These are phyloP conservation scores for Phallus indusiatus DNA, from an alignment of 768 basidiomycete genomes.

Conservation along the genomic window DNA sequence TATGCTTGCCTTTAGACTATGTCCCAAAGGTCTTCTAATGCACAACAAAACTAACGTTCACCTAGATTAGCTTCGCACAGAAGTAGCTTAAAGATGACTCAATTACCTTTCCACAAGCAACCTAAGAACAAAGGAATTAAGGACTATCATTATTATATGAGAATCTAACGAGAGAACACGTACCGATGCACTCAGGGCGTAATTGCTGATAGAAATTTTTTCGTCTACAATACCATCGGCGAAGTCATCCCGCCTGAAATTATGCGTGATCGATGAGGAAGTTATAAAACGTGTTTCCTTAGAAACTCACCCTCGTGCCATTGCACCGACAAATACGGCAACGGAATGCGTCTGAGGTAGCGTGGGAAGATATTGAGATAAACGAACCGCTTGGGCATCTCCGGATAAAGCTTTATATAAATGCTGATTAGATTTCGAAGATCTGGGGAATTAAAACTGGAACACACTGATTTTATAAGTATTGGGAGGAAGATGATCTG, in stretches of 20 bases:
- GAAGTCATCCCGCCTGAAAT: conserved; percentile 70
- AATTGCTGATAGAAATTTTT: conserved; percentile 95
- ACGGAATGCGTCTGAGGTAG: conserved; percentile 82
- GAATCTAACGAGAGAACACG: conserved; percentile 9
- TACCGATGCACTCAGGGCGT: conserved; percentile 64
- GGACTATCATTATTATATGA: not conserved
- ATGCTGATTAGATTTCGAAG: not conserved
- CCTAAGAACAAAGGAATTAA: conserved; percentile 30
- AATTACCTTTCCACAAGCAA: conserved; percentile 93
- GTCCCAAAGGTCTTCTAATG: conserved; percentile 92
- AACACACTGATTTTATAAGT: conserved; percentile 89
- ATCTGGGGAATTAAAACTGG: not conserved
- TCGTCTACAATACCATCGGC: conserved; percentile 92
- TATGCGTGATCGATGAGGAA: not conserved
- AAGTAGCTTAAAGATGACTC: conserved; percentile 5
- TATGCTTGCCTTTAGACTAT: conserved; percentile 47
- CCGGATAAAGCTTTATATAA: conserved; percentile 71
- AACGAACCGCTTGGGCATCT: conserved; percentile 71
- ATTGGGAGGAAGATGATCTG: conserved; percentile 89
- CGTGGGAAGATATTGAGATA: conserved; percentile 78
- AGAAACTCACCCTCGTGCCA: conserved; percentile 71
- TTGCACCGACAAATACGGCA: conserved; percentile 95
- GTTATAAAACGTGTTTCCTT: not conserved
- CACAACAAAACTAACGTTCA: conserved; percentile 72
- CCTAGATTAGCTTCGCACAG: not conserved